Evolutionary conservation across 192 early-diverging fungal species (phyloP), one percentile per base, ranked within the genome.

Genomic region (Backusella parvicylindrica): DNA sequence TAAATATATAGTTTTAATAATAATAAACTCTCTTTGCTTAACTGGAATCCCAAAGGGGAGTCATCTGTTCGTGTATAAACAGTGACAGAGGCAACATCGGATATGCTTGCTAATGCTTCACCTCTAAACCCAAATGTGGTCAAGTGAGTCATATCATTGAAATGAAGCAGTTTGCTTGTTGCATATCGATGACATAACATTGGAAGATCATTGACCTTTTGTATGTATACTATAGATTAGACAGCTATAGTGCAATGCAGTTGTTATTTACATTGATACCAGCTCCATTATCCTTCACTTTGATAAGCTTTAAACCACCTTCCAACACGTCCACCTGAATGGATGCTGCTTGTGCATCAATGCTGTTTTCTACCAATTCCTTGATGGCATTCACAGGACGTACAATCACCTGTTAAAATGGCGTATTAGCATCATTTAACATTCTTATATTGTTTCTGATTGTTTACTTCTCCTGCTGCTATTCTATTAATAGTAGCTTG

Each of bases 301-400:
- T 86, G 28, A 98, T 86, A 13, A 77, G 80, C 3, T 90, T 90
- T 9, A 71, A 23, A 0, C 95, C 96, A 82, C 84, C 83, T 47
- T 96, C 91, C 64, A 89, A 90, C 49, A 98, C 89, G 79, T 40
- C 96, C 86, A 63, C 94, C 94, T 78, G 73, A 18, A 53, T 50
- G 32, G 12, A 35, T 26, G 92, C 92, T 1, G 96, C 88, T 0
- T 88, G 84, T 0, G 97, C 95, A 77, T 99, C 97, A 2, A 98
- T 74, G 40, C 89, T 88, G 80, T 99, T 99, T 72, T 99, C 97
- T 35, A 98, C 78, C 15, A 99, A 86, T 79, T 99, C 97, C 84
- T 99, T 98, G 31, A 93, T 91, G 6, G 93, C 89, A 1, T 87
- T 93, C 5, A 88, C 83, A 50, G 96, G 90, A 77, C 95, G 92